These are phyloP conservation scores for Marasmius sp. DNA, from an alignment of 1,284 basidiomycete species.

Conservation along the genomic window DNA sequence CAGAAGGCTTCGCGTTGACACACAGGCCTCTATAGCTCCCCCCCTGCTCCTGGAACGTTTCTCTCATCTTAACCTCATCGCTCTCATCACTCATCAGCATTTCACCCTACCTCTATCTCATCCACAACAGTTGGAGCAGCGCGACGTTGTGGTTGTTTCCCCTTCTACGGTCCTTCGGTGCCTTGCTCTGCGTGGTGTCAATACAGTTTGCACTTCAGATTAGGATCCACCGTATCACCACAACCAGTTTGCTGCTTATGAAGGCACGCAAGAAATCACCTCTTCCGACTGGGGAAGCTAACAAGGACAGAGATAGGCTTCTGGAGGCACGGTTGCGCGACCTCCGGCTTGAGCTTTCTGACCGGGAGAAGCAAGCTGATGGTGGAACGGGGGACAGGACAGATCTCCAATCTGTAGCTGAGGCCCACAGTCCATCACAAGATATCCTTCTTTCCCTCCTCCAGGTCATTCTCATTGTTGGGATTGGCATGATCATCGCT, in stretches of 20 bases:
- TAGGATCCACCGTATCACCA: not conserved
- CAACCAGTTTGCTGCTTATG: not conserved
- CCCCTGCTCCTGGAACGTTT: not conserved
- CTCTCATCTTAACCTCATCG: not conserved
- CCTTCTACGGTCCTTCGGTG: not conserved
- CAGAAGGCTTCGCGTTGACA: too few relatives aligned
- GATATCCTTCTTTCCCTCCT: not conserved
- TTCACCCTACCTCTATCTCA: not conserved
- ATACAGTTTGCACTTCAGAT: not conserved
- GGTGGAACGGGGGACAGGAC: not conserved
- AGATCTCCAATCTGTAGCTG: not conserved
- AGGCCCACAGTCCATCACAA: not conserved
- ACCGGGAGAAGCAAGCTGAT: too few relatives aligned
- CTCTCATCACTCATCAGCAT: not conserved
- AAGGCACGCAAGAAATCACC: not conserved
- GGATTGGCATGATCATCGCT: not conserved
- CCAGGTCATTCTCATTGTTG: conserved; percentile 1
- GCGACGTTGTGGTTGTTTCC: not conserved
- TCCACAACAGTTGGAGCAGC: not conserved
- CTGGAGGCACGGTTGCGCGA: too few relatives aligned
- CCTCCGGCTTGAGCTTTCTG: too few relatives aligned
- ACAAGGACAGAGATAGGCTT: not conserved
- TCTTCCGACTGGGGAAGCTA: not conserved
- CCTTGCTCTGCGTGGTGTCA: not conserved
- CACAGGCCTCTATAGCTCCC: not conserved